These are phyloP conservation scores for Dissophora ornata DNA, from an alignment of 192 early-diverging fungal species.

Conservation along the genomic window DNA sequence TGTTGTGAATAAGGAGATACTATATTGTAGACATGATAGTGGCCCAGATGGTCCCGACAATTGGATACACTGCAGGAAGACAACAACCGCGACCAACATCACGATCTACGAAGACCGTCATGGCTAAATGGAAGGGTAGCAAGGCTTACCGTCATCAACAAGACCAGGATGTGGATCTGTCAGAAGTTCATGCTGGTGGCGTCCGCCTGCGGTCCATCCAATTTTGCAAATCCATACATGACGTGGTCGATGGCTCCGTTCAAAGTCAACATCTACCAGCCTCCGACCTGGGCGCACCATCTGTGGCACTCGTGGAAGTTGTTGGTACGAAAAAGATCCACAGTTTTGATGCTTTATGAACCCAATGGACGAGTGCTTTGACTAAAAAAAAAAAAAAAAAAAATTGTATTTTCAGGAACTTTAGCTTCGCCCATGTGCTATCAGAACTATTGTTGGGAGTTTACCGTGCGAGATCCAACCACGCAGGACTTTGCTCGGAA, in stretches of 20 bases:
- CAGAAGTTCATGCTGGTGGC: slow-evolving; percentile 9
- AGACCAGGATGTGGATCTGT: slow-evolving; percentile 13
- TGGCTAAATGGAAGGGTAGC: too few relatives aligned
- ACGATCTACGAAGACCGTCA: too few relatives aligned
- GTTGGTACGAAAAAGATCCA: too few relatives aligned
- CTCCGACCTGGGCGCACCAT: not conserved
- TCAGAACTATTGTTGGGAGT: slow-evolving; percentile 23
- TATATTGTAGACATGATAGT: too few relatives aligned
- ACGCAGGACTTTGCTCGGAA: slow-evolving; percentile 10
- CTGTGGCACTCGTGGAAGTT: slow-evolving; percentile 21
- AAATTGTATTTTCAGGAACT: too few relatives aligned
- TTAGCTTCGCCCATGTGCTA: slow-evolving; percentile 7
- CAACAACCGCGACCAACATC: too few relatives aligned
- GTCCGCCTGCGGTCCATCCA: slow-evolving; percentile 16
- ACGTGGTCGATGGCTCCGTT: not conserved
- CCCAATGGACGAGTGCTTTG: too few relatives aligned
- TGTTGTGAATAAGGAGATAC: too few relatives aligned
- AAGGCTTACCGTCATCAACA: too few relatives aligned
- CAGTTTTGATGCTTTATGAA: too few relatives aligned
- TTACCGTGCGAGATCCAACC: slow-evolving; percentile 17
- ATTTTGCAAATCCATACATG: slow-evolving; percentile 2
- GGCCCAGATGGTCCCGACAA: slow-evolving; percentile 1
- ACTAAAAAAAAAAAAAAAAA: too few relatives aligned
- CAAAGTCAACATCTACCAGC: not conserved
- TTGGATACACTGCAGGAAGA: not conserved